These are phyloP conservation scores for Penicillium sp. DNA, from an alignment of 2,329 filamentous ascomycete genomes.

Conservation along the genomic window DNA sequence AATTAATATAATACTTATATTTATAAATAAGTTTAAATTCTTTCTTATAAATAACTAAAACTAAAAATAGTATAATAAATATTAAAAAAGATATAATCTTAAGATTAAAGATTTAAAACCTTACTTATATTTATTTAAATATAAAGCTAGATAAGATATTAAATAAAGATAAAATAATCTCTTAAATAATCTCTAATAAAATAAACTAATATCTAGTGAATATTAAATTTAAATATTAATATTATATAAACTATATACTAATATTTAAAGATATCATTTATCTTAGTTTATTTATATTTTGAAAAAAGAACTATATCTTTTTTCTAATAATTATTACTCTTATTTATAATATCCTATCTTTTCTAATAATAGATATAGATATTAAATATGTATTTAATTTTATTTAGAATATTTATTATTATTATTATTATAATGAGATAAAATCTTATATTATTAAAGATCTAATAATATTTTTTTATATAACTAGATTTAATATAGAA, in stretches of 20 bases:
- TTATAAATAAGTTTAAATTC: conserved; percentile 2
- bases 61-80: too few relatives aligned
- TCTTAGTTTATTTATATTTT: not conserved
- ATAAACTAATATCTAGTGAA: too few relatives aligned
- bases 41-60: conserved; percentile 1
- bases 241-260: too few relatives aligned
- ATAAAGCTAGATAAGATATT: too few relatives aligned
- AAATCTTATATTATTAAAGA: not conserved
- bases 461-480: not conserved
- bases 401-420: not conserved
- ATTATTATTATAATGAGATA: not conserved
- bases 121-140: too few relatives aligned
- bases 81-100: too few relatives aligned
- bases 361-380: not conserved
- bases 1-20: conserved; percentile 3
- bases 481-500: not conserved
- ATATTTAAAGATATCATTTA: too few relatives aligned
- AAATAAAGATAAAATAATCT: too few relatives aligned
- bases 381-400: not conserved
- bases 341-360: not conserved
- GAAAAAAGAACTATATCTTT: not conserved
- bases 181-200: too few relatives aligned
- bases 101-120: too few relatives aligned
- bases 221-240: not conserved
- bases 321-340: not conserved